Percentiles rank a stretch among this genome's conserved stretches.
phyloP scores from a whole-genome alignment of 148 eudicot species.

The Fagopyrum tataricum region DNA sequence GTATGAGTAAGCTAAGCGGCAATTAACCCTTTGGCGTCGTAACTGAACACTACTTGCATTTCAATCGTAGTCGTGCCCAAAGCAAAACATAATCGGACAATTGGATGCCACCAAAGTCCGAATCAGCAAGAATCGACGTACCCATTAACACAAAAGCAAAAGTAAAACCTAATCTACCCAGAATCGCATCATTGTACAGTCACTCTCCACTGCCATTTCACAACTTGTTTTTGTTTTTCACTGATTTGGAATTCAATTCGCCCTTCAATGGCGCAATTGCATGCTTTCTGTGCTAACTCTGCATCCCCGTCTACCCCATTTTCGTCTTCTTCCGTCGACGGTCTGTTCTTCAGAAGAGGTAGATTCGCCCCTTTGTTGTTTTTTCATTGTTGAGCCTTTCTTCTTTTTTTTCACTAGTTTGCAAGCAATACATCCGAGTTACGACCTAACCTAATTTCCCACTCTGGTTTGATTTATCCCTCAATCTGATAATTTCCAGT shows the following conservation, averaged over 20 bases:
- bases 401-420: neutral
- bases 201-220: neutral
- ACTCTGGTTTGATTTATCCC: neutral
- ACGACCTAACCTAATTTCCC: neutral
- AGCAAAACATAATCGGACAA: neutral
- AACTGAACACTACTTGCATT: too few relatives aligned
- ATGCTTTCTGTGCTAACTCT: slow-evolving; percentile 14
- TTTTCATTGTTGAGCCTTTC: neutral
- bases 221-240: neutral
- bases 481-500: neutral
- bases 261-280: slow-evolving; percentile 11
- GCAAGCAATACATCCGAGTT: neutral
- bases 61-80: neutral
- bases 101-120: neutral
- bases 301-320: slow-evolving; percentile 2
- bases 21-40: too few relatives aligned
- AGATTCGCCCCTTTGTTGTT: neutral
- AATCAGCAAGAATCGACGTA: neutral
- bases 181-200: neutral
- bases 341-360: slow-evolving; percentile 12
- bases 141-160: neutral
- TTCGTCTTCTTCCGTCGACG: slow-evolving; percentile 5
- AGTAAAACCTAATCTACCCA: neutral
- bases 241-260: neutral
- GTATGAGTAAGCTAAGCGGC: too few relatives aligned